Percentiles rank a stretch among this genome's conserved stretches.
Evolutionary conservation across 495 filamentous ascomycete species (phyloP).

Genomic region (Xylaria longipes): DNA sequence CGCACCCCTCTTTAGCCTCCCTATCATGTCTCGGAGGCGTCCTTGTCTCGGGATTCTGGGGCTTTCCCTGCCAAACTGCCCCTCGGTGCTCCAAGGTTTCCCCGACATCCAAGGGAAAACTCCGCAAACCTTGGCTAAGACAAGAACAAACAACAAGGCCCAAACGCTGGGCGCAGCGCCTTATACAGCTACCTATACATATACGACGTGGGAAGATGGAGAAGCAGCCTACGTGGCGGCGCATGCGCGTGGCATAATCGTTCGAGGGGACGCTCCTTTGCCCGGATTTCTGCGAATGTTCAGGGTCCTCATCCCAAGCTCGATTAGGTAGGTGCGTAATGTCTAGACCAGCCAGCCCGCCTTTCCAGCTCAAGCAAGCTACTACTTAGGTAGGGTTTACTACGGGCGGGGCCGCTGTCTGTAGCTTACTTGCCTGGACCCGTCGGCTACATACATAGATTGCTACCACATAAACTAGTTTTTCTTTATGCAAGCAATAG

Average conservation of each 20-base stretch:
- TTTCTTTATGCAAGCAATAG: neutral
- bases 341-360: neutral
- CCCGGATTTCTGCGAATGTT: neutral
- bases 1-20: constrained; percentile 7
- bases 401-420: constrained; percentile 13
- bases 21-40: constrained; percentile 14
- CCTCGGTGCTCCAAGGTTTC: neutral
- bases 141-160: constrained; percentile 1
- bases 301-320: constrained; percentile 11
- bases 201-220: neutral
- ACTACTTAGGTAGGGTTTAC: neutral
- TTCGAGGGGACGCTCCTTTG: neutral
- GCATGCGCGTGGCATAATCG: constrained; percentile 10
- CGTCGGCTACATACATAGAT: neutral
- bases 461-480: neutral
- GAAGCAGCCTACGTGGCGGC: constrained; percentile 6
- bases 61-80: neutral
- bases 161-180: neutral
- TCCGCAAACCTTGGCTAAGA: neutral
- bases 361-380: neutral
- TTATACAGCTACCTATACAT: constrained; percentile 8
- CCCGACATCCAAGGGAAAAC: neutral
- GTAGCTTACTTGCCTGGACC: neutral
- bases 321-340: constrained; percentile 2
- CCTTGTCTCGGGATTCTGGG: neutral